Conservation (phyloP, 2,329 filamentous ascomycete species). For the Ophiostoma tasmaniense region DNA sequence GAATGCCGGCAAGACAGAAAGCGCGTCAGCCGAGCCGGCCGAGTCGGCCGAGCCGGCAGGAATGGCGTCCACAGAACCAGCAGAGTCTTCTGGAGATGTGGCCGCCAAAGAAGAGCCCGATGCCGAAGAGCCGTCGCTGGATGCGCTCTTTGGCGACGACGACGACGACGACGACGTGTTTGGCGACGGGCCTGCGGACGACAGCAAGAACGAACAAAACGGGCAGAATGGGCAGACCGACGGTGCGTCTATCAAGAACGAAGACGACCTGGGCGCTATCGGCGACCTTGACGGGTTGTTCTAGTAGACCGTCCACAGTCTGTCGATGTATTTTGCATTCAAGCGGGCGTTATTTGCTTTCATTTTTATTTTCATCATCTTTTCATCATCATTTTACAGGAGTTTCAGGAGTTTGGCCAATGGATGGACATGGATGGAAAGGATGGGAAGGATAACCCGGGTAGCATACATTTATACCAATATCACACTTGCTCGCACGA, state of each 20-base stretch:
- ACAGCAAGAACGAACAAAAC: neutral
- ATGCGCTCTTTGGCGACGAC: slow-evolving; percentile 16
- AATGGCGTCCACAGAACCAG: too few relatives aligned
- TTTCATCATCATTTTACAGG: too few relatives aligned
- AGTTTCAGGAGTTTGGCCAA: neutral
- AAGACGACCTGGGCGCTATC: neutral
- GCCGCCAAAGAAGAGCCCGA: slow-evolving; percentile 12
- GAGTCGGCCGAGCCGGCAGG: neutral
- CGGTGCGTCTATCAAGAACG: neutral
- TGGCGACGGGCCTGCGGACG: neutral
- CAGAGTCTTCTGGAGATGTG: neutral
- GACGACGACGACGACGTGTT: slow-evolving; percentile 9
- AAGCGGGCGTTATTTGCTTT: neutral
- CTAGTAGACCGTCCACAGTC: neutral
- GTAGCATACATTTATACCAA: neutral
- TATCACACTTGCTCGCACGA: neutral
- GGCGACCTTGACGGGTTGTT: neutral
- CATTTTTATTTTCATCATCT: too few relatives aligned
- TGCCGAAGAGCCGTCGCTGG: slow-evolving; percentile 14
- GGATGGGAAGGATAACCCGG: neutral
- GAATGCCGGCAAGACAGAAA: neutral
- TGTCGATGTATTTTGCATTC: neutral
- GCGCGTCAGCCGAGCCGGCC: neutral
- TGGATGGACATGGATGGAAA: neutral
- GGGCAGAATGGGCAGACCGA: neutral